Evolutionary conservation across 768 basidiomycete genomes (phyloP).

Genomic region (Pulveroboletus sp.): DNA sequence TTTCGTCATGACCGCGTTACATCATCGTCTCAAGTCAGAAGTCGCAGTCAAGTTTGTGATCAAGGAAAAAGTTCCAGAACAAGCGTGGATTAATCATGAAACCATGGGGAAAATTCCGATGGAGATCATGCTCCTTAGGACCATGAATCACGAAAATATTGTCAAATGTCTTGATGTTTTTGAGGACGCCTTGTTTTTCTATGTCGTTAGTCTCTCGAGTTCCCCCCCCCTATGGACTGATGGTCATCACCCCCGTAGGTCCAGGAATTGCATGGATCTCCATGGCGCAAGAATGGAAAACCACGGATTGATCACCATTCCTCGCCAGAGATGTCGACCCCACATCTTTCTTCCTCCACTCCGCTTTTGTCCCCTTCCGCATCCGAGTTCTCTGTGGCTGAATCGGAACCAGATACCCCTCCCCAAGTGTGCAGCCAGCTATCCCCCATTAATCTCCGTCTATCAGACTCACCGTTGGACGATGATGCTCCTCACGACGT

Average conservation of each 20-base stretch:
- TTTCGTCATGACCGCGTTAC: constrained; percentile 84
- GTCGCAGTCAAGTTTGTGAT: constrained; percentile 96
- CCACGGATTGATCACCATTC: constrained; percentile 22
- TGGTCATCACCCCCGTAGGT: constrained; percentile 44
- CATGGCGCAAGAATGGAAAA: constrained; percentile 61
- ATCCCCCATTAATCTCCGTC: constrained; percentile 16
- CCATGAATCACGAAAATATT: constrained; percentile 74
- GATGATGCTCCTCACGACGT: constrained; percentile 7
- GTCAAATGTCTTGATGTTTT: constrained; percentile 81
- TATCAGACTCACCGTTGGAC: constrained; percentile 10
- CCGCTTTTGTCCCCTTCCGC: constrained; percentile 57
- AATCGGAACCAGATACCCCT: constrained; percentile 44
- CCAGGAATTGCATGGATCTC: constrained; percentile 89
- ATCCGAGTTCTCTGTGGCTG: constrained; percentile 42
- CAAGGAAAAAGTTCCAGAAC: constrained; percentile 60
- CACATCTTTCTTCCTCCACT: constrained; percentile 33
- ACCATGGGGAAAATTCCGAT: constrained; percentile 63
- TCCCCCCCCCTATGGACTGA: constrained; percentile 1
- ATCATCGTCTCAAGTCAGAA: constrained; percentile 54
- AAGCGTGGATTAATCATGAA: constrained; percentile 54
- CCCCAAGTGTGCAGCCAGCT: constrained; percentile 29
- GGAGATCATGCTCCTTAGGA: constrained; percentile 73
- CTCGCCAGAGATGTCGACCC: constrained; percentile 24
- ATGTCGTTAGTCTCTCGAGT: constrained; percentile 55
- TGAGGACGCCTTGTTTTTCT: constrained; percentile 81